Base-by-base conservation (phyloP, 2,329 filamentous ascomycete species). In the Coniochaeta sp. region DNA sequence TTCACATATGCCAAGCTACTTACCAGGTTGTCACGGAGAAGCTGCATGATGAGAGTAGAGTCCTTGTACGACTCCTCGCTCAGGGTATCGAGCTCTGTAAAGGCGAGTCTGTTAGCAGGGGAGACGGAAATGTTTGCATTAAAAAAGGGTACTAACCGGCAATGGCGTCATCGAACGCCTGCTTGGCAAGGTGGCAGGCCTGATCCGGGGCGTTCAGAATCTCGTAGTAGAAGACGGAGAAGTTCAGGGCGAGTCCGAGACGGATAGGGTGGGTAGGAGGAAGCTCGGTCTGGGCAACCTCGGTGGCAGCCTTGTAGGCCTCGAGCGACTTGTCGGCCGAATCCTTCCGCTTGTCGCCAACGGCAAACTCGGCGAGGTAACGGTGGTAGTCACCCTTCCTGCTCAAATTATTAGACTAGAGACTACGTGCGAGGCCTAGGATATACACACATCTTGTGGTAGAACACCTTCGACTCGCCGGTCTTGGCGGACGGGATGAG, bases 341-440 rank as follows among this genome's bases (percentile, higher is more conserved):
- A 70, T 86, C 87, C 89, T 96, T 96, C 82, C 93, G 92, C 83
- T 91, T 91, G 76, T 97, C 92, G 72, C 92, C 91, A 75, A 90
- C 83, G 72, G 92, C 93, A 76, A 97, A 97, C 84, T 97, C 93
- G 74, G 93, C 93, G 65, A 97, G 90, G 82, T 97, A 97, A 76
- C 93, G 92, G 88, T 97, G 92, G 86, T 97, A 97, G 81, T 97
- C 93, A 79, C 93, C 93, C 91, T 96, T 97, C 93, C 93, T 96
- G 24, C 22, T 17, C 34, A 62, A 62, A 34, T 10, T 26, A 34
- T 30, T 24, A 52, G 42, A n/a, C 10, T 52, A 32, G n/a, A 47
- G 24, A 55, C 60, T 2, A 40, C 17, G 38, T 40, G 38, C 12
- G 14, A n/a, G 38, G 38, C 5, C 38, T 5, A n/a, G 17, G 16